Conservation (phyloP, 2,329 filamentous ascomycete species). For the Colletotrichum orchidophilum region DNA sequence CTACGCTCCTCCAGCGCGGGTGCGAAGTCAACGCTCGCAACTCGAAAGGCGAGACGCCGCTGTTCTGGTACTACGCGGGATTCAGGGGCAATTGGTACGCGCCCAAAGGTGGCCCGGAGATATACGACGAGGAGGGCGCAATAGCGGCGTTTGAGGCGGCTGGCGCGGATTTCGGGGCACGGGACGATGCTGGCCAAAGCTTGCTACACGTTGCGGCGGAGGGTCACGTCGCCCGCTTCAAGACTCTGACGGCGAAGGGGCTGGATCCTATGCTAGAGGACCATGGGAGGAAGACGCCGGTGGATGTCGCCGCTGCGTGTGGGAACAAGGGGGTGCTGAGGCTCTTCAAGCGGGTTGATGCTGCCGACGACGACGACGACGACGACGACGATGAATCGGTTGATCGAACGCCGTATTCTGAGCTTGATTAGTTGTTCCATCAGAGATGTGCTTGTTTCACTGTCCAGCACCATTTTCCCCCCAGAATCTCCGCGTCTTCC, state of each 20-base stretch:
- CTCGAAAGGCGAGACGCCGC: slow-evolving; percentile 37
- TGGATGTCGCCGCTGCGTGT: slow-evolving; percentile 46
- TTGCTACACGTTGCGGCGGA: slow-evolving; percentile 43
- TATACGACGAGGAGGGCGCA: neutral
- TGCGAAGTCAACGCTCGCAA: slow-evolving; percentile 40
- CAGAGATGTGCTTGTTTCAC: no score
- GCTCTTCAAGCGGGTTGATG: slow-evolving; percentile 38
- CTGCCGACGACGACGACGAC: neutral
- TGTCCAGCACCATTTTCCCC: no score
- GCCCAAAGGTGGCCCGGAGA: neutral
- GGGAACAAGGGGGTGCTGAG: slow-evolving; percentile 39
- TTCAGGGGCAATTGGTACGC: neutral
- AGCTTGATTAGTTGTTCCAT: no score
- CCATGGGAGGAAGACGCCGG: slow-evolving; percentile 39
- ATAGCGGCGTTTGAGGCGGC: slow-evolving; percentile 31
- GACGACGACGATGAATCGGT: neutral
- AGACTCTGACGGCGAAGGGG: slow-evolving; percentile 38
- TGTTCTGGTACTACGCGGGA: slow-evolving; percentile 33
- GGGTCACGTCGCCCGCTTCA: slow-evolving; percentile 36
- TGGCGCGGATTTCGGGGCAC: slow-evolving; percentile 41
- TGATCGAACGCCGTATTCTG: neutral
- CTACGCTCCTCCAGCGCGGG: slow-evolving; percentile 28
- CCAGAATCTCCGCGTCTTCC: neutral
- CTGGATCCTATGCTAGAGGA: slow-evolving; percentile 44
- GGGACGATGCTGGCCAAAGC: slow-evolving; percentile 38